Conservation (phyloP, 2,329 filamentous ascomycete genomes). For the Mycosphaerella sp. region DNA sequence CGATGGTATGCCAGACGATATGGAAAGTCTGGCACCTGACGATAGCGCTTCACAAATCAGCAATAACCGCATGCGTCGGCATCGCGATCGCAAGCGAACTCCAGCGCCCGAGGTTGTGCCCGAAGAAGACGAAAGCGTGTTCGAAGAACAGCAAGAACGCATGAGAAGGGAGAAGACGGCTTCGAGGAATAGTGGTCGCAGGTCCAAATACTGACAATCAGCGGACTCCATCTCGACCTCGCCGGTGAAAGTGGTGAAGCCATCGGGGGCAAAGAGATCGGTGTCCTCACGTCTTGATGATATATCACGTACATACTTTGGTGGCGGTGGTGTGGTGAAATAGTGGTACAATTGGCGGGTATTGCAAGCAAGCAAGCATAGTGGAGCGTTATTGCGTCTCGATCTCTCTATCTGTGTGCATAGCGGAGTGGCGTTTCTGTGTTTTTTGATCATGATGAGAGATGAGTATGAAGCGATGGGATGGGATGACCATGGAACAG, state of each 20-base stretch:
- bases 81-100: slow-evolving; percentile 60
- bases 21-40: slow-evolving; percentile 60
- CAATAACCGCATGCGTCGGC: slow-evolving; percentile 59
- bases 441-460: too few relatives aligned
- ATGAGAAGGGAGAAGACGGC: slow-evolving; percentile 1
- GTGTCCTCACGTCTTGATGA: slow-evolving; percentile 10
- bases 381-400: too few relatives aligned
- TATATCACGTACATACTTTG: slow-evolving; percentile 9
- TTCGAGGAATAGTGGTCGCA: slow-evolving; percentile 4
- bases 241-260: slow-evolving; percentile 1
- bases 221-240: slow-evolving; percentile 4
- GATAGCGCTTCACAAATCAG: slow-evolving; percentile 77
- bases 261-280: slow-evolving; percentile 4
- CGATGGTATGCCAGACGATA: slow-evolving; percentile 35
- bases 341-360: too few relatives aligned
- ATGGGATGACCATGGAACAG: too few relatives aligned
- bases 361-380: not conserved
- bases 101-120: slow-evolving; percentile 67
- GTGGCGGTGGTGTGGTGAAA: not conserved
- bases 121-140: slow-evolving; percentile 54
- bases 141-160: slow-evolving; percentile 26
- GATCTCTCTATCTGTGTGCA: too few relatives aligned
- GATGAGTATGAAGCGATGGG: too few relatives aligned
- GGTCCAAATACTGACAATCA: slow-evolving; percentile 14
- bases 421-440: too few relatives aligned